Conservation (phyloP, 345 rosid genomes). For the Eucalyptus pauciflora region DNA sequence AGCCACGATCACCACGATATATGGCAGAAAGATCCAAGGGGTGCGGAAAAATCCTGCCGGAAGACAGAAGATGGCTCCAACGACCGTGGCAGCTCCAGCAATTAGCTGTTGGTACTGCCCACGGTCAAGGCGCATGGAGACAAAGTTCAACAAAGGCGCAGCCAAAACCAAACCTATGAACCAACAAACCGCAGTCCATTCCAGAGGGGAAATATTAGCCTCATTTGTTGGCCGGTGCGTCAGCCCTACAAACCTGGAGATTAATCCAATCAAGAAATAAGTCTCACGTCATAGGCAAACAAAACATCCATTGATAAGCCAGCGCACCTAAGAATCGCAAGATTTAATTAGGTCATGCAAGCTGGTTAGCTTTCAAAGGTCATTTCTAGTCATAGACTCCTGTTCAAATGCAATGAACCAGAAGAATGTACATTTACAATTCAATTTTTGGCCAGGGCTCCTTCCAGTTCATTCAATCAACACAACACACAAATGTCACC, state of each 20-base stretch:
- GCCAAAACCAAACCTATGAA: slow-evolving; percentile 28
- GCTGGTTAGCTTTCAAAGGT: neutral
- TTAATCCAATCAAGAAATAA: neutral
- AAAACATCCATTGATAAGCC: neutral
- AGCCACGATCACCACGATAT: slow-evolving; percentile 19
- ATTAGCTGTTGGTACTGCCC: slow-evolving; percentile 19
- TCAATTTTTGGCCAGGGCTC: neutral
- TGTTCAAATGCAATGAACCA: neutral
- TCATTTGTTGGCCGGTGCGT: slow-evolving; percentile 4
- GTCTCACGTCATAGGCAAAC: neutral
- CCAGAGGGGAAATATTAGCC: slow-evolving; percentile 31
- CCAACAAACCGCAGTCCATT: slow-evolving; percentile 63
- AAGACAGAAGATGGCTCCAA: slow-evolving; percentile 45
- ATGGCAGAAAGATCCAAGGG: slow-evolving; percentile 35
- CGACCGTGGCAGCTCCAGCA: slow-evolving; percentile 30
- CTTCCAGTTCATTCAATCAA: neutral
- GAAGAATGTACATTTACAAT: neutral
- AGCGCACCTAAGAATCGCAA: neutral
- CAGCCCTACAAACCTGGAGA: slow-evolving; percentile 29
- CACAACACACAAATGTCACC: too few relatives aligned
- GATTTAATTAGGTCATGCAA: neutral
- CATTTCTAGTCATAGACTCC: neutral
- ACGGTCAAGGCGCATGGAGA: slow-evolving; percentile 32
- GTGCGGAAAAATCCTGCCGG: slow-evolving; percentile 43
- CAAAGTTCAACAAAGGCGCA: slow-evolving; percentile 9